Base-by-base conservation (phyloP, 257 asterid species). In the Sherardia arvensis region DNA sequence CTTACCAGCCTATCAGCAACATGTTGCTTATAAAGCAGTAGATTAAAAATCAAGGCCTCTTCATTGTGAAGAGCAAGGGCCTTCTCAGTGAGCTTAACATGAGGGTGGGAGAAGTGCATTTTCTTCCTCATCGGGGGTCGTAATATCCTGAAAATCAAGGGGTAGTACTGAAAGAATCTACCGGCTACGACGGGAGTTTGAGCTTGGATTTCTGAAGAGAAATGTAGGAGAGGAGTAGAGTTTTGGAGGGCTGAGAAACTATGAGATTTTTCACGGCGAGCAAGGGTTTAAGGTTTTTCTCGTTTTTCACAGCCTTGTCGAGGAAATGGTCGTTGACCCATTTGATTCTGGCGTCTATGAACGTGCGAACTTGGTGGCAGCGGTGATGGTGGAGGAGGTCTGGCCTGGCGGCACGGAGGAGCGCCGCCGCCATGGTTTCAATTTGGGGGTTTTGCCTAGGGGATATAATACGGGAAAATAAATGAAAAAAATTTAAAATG, bases 311-410 rank as follows among this genome's bases (percentile, higher is more conserved):
- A 26, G 94, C 89, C 29, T 78, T 73, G 58, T 92, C 99, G 54
- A 89, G 87, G 76, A 83, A 81, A 15, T 87, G 91, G 64, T 92
- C 98, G 10, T 85, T 81, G 26, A 86, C 94, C 95, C 97, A 92
- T 78, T 81, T 85, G 67, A 92, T 67, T 73, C 77, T 80, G 61
- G 87, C 89, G 75, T 89, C 81, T 18, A 82, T 56, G 77, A 92
- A 92, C 21, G 86, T 79, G 12, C 98, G 94, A 54, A 66, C 61
- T 11, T 77, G 82, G 75, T 28, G 77, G 78, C 23, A 68, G 76
- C 32, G 66, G 63, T 29, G 78, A 53, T 20, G 71, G 73, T 21
- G n/a, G n/a, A n/a, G 58, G 67, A n/a, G 75, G 87, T 21, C 9
- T 7, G 32, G 67, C 67, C 79, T 17, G 79, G 83, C 38, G 51